phyloP scores from a whole-genome alignment of 1,139 yeast genomes.

The Candida labiduridarum region DNA sequence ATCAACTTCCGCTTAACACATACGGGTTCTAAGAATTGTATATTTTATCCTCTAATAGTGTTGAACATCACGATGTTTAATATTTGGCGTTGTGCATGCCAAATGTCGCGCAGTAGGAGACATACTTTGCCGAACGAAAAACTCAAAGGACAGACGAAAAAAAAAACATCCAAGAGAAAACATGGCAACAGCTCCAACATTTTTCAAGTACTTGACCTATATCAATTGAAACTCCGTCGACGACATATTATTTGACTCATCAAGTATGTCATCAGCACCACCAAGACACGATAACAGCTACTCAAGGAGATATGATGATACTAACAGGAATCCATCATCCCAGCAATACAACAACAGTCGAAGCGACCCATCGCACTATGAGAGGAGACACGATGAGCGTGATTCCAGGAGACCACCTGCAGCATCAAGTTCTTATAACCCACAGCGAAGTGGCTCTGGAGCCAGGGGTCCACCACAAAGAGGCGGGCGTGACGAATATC shows the following conservation, averaged over 20 bases:
- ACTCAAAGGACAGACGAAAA: neutral
- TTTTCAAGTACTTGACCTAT: neutral
- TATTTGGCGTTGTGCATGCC: no score
- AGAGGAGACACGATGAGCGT: neutral
- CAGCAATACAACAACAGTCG: slow-evolving; percentile 8
- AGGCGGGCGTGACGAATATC: neutral
- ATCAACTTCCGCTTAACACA: no score
- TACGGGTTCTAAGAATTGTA: no score
- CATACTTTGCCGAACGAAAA: neutral
- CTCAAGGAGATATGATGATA: slow-evolving; percentile 13
- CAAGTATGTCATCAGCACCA: slow-evolving; percentile 14
- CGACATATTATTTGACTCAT: slow-evolving; percentile 1
- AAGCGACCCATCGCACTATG: neutral
- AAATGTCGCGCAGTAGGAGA: neutral
- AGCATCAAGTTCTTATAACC: neutral
- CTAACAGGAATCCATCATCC: slow-evolving; percentile 11
- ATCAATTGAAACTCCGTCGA: neutral
- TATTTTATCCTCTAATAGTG: no score
- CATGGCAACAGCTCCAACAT: neutral
- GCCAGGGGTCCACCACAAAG: neutral
- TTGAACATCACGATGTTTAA: no score
- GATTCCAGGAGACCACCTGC: neutral
- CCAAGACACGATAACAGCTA: neutral
- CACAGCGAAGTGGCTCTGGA: neutral
- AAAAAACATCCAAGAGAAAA: neutral